phyloP scores from a whole-genome alignment of 2,329 filamentous ascomycete species.

The Pseudocercospora eumusae region DNA sequence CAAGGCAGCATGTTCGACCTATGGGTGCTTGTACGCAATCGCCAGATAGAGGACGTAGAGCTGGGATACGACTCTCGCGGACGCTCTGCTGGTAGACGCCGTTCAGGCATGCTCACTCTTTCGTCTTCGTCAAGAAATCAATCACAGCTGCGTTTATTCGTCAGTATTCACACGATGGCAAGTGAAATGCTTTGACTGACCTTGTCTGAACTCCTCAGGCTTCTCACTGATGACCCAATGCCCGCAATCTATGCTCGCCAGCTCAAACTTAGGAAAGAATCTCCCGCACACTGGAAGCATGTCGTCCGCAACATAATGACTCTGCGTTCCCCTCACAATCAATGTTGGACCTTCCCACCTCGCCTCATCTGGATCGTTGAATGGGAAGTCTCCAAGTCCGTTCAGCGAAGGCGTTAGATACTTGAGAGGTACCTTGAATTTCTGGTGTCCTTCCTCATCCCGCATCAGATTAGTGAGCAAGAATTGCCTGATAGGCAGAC shows the following conservation, averaged over 20 bases:
- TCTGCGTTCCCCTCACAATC: slow-evolving; percentile 75
- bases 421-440: slow-evolving; percentile 77
- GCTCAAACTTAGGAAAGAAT: slow-evolving; percentile 76
- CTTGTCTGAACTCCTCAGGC: slow-evolving; percentile 73
- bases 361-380: slow-evolving; percentile 66
- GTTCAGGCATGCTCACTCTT: slow-evolving; percentile 38
- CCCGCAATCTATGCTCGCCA: slow-evolving; percentile 74
- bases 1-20: background rate
- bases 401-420: slow-evolving; percentile 68
- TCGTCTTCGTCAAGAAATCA: slow-evolving; percentile 60
- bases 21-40: background rate
- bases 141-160: slow-evolving; percentile 55
- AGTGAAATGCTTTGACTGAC: slow-evolving; percentile 49
- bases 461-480: slow-evolving; percentile 81
- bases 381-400: slow-evolving; percentile 86
- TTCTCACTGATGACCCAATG: slow-evolving; percentile 93
- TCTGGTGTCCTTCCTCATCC: slow-evolving; percentile 57
- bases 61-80: background rate
- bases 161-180: slow-evolving; percentile 15
- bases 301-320: slow-evolving; percentile 79
- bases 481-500: slow-evolving; percentile 81
- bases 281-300: slow-evolving; percentile 73
- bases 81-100: background rate
- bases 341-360: slow-evolving; percentile 77
- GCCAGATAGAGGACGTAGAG: background rate